Percentiles rank a stretch among this genome's conserved stretches.
phyloP scores from a whole-genome alignment of 169 alveolate genomes.

The Plasmodium knowlesi region DNA sequence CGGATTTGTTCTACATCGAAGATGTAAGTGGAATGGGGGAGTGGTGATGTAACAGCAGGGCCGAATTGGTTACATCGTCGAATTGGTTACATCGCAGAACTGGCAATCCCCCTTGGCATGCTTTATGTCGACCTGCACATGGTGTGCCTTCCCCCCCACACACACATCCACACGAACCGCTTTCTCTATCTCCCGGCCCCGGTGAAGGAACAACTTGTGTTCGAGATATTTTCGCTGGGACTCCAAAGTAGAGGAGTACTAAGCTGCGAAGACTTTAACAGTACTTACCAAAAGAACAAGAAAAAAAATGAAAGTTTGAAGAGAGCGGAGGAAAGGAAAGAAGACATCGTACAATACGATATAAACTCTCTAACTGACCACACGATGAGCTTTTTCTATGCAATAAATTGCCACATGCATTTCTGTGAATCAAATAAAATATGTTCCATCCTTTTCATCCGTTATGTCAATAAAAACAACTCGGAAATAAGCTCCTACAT shows the following conservation, averaged over 20 bases:
- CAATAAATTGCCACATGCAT: slow-evolving; percentile 44
- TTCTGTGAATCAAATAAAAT: slow-evolving; percentile 58
- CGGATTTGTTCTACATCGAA: slow-evolving; percentile 59
- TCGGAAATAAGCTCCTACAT: slow-evolving; percentile 67
- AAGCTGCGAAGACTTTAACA: slow-evolving; percentile 60
- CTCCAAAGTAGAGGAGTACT: slow-evolving; percentile 54
- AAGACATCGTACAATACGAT: slow-evolving; percentile 16
- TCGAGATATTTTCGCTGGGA: slow-evolving; percentile 62
- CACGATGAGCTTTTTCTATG: slow-evolving; percentile 36
- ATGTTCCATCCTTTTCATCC: slow-evolving; percentile 52
- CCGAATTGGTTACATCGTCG: background rate
- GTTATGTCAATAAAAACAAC: slow-evolving; percentile 41
- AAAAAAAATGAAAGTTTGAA: slow-evolving; percentile 19
- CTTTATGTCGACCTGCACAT: background rate
- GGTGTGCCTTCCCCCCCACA: background rate
- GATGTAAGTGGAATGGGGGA: slow-evolving; percentile 22
- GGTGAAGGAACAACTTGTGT: slow-evolving; percentile 32
- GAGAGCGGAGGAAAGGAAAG: slow-evolving; percentile 13
- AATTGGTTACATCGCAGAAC: background rate
- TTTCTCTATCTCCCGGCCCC: background rate
- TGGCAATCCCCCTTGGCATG: background rate
- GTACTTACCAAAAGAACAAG: slow-evolving; percentile 26
- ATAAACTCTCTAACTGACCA: slow-evolving; percentile 30
- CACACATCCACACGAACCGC: background rate
- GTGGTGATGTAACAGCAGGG: background rate